Evolutionary conservation across 805 yeast genomes (phyloP).

Genomic region (Dipodascus geniculatus): DNA sequence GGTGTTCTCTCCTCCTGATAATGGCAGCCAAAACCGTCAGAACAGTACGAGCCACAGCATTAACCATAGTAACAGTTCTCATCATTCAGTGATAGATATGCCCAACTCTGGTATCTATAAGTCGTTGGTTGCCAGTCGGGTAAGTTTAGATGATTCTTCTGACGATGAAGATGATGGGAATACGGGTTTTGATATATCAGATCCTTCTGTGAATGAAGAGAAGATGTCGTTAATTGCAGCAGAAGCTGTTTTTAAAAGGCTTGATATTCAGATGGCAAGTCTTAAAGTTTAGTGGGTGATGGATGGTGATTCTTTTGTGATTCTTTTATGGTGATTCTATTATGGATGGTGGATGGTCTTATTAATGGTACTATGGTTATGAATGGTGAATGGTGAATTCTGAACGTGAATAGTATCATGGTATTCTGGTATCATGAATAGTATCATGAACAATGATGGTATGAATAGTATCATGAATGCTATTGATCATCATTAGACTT

Average conservation of each 20-base stretch:
- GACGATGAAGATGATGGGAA: not conserved
- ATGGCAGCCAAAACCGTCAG: not conserved
- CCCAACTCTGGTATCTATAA: not conserved
- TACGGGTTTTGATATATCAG: not conserved
- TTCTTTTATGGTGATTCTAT: too few species aligned
- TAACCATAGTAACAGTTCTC: not conserved
- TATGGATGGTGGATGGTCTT: too few species aligned
- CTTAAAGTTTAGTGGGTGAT: not conserved
- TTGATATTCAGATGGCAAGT: slow-evolving; percentile 1
- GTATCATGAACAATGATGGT: too few species aligned
- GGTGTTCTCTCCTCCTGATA: not conserved
- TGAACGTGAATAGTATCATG: too few species aligned
- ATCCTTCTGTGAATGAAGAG: not conserved
- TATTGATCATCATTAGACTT: too few species aligned
- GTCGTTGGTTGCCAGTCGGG: not conserved
- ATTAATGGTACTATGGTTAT: too few species aligned
- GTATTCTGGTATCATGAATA: too few species aligned
- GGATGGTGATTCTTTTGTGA: not conserved
- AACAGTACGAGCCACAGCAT: too few species aligned
- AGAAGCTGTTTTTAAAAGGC: not conserved
- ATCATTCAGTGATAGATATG: not conserved
- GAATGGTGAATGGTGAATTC: too few species aligned
- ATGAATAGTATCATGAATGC: too few species aligned
- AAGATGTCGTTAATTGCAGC: slow-evolving; percentile 2
- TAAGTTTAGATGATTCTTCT: not conserved